Conservation (phyloP, 441 rosid genomes). For the Euphorbia celastroides region DNA sequence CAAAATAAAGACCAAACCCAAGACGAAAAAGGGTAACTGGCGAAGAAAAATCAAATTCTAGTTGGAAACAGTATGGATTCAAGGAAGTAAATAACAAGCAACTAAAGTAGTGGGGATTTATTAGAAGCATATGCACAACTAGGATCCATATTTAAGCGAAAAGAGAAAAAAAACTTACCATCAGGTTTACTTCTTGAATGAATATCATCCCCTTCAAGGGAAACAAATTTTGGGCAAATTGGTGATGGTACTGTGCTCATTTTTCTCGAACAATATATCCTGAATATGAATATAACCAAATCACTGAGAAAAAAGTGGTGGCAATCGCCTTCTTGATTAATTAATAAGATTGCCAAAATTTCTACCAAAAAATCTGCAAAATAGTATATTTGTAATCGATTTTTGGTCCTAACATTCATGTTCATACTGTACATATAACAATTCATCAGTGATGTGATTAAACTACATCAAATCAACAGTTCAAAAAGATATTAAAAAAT, state of each 20-base stretch:
- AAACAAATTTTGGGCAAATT: slow-evolving; percentile 45
- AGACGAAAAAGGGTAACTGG: background rate
- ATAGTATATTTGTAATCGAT: background rate
- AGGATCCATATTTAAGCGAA: background rate
- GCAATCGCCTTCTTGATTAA: background rate
- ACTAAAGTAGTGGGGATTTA: background rate
- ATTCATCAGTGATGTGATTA: too few species aligned
- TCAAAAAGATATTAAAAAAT: too few species aligned
- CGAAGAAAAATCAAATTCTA: background rate
- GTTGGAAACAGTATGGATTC: background rate
- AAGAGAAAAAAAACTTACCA: slow-evolving; percentile 29
- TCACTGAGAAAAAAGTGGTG: background rate
- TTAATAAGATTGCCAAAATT: background rate
- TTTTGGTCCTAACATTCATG: background rate
- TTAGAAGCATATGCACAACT: background rate
- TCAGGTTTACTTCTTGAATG: slow-evolving; percentile 40
- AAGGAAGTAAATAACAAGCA: background rate
- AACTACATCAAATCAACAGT: too few species aligned
- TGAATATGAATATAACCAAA: background rate
- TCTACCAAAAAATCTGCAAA: too few species aligned
- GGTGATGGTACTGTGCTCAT: slow-evolving; percentile 53
- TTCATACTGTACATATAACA: background rate
- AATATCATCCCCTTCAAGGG: slow-evolving; percentile 46
- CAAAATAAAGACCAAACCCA: background rate
- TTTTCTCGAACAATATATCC: slow-evolving; percentile 29